Percentiles rank a stretch among this genome's conserved stretches.
phyloP scores from a whole-genome alignment of 768 basidiomycete genomes.

The Tulasnella sp. region DNA sequence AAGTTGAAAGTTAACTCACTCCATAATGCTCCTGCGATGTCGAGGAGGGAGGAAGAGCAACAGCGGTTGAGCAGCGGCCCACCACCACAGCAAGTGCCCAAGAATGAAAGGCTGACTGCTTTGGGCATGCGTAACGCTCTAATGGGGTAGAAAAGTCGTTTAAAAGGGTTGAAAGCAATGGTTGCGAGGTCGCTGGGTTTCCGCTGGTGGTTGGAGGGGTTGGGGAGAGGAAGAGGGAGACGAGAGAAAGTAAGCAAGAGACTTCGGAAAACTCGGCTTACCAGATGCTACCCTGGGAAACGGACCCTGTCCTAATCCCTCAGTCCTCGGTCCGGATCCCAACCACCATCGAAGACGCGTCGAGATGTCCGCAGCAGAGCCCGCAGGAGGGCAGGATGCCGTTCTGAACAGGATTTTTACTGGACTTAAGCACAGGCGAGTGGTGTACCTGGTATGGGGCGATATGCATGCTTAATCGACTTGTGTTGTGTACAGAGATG shows the following conservation, averaged over 20 bases:
- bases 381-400: slow-evolving; percentile 28
- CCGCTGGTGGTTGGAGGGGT: not conserved
- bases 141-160: not conserved
- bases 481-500: slow-evolving; percentile 34
- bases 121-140: slow-evolving; percentile 31
- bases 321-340: slow-evolving; percentile 9
- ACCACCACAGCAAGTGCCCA: slow-evolving; percentile 77
- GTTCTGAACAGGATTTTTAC: slow-evolving; percentile 30
- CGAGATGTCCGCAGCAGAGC: slow-evolving; percentile 26
- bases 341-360: slow-evolving; percentile 19
- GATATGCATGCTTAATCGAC: not conserved
- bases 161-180: not conserved
- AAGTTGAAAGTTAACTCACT: slow-evolving; percentile 58
- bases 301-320: not conserved
- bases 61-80: slow-evolving; percentile 74
- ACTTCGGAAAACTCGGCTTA: not conserved
- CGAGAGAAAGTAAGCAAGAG: not conserved
- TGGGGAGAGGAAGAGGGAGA: not conserved
- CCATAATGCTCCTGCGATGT: slow-evolving; percentile 64
- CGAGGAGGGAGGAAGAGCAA: slow-evolving; percentile 72
- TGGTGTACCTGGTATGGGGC: not conserved
- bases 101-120: slow-evolving; percentile 62
- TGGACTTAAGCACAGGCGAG: slow-evolving; percentile 29
- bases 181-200: not conserved
- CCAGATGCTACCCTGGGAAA: not conserved